Percentiles rank a stretch among this genome's conserved stretches.
These are phyloP conservation scores for Dactylellina haptotyla DNA, from an alignment of 2,329 filamentous ascomycete genomes.

Conservation along the genomic window DNA sequence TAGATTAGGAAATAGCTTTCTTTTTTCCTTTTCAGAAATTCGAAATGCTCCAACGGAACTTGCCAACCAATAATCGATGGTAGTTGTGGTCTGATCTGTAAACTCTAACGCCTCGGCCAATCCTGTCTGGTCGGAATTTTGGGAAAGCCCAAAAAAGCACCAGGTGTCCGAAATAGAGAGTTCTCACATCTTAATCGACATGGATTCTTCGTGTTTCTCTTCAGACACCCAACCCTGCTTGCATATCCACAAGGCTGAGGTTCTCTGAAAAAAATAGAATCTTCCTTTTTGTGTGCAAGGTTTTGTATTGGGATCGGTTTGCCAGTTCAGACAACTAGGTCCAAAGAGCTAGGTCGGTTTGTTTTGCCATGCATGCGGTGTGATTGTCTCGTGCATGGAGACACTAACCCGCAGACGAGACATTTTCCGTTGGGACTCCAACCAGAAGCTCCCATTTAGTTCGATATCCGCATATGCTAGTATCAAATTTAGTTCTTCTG, in stretches of 20 bases:
- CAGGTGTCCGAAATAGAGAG: conserved; percentile 20
- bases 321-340: conserved; percentile 28
- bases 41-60: conserved; percentile 36
- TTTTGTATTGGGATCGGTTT: conserved; percentile 16
- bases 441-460: conserved; percentile 4
- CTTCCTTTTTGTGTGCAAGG: background rate
- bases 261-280: conserved; percentile 21
- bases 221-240: conserved; percentile 22
- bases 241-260: conserved; percentile 55
- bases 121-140: conserved; percentile 42
- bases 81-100: conserved; percentile 21
- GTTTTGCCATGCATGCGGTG: conserved; percentile 40
- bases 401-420: conserved; percentile 40
- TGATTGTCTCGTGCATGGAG: conserved; percentile 47
- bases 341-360: conserved; percentile 8
- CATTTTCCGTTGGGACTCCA: conserved; percentile 30
- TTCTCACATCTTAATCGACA: conserved; percentile 37
- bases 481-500: conserved; percentile 10
- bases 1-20: conserved; percentile 5
- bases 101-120: too few relatives aligned
- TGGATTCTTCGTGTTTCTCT: conserved; percentile 8
- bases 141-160: conserved; percentile 10
- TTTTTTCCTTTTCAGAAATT: background rate
- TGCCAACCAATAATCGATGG: conserved; percentile 34
- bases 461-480: conserved; percentile 3